These are phyloP conservation scores for Rhizophora mangle DNA, from an alignment of 345 rosid genomes.

Conservation along the genomic window DNA sequence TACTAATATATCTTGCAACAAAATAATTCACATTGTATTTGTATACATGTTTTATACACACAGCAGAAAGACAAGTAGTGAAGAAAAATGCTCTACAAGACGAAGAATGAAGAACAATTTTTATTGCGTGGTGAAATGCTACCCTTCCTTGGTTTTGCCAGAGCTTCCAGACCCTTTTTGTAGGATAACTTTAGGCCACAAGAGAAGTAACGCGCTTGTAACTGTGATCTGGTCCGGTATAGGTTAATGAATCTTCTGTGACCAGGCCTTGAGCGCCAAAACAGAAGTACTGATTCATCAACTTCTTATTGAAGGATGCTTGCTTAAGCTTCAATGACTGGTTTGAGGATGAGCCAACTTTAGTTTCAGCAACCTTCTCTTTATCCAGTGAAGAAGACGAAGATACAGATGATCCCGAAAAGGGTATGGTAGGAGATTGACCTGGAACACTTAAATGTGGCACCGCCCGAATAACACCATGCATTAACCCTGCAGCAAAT, in stretches of 20 bases:
- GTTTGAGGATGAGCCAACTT: constrained; percentile 8
- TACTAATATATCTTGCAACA: too few relatives aligned
- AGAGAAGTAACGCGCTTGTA: constrained; percentile 44
- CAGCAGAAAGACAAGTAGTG: too few relatives aligned
- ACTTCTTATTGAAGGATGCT: constrained; percentile 38
- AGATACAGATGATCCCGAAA: constrained; percentile 35
- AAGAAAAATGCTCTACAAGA: too few relatives aligned
- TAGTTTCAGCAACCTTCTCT: constrained; percentile 19
- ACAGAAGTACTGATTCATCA: constrained; percentile 70
- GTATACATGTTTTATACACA: too few relatives aligned
- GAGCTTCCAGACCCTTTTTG: background rate
- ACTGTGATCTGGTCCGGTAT: constrained; percentile 25
- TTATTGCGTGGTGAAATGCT: background rate
- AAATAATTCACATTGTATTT: too few relatives aligned
- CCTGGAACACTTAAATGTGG: constrained; percentile 35
- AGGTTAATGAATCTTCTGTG: constrained; percentile 36
- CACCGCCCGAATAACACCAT: constrained; percentile 63
- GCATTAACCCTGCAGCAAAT: constrained; percentile 58
- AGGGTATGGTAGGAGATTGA: constrained; percentile 43
- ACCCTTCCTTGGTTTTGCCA: background rate
- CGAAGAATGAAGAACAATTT: too few relatives aligned
- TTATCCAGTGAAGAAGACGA: constrained; percentile 36
- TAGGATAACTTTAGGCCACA: constrained; percentile 32
- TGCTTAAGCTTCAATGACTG: constrained; percentile 32
- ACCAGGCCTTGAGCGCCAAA: constrained; percentile 63